A percentile compares a stretch with the other conserved stretches of the same genome.
These are phyloP conservation scores for Aspergillus quadrilineatus DNA, from an alignment of 2,329 filamentous ascomycete genomes.

Conservation along the genomic window DNA sequence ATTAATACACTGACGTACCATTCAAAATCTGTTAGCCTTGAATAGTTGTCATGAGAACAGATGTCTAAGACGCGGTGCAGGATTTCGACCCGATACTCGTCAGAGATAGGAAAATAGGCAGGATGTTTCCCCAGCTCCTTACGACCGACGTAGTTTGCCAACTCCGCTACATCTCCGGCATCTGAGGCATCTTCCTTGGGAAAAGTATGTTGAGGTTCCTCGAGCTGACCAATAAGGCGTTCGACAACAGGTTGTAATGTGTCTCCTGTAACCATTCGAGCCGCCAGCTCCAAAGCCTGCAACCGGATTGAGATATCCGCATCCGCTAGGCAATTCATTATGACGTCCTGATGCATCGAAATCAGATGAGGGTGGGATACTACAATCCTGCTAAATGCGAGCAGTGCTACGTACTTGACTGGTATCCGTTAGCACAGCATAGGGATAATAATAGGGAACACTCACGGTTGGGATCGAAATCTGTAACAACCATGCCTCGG, in stretches of 20 bases:
- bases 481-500: slow-evolving; percentile 87
- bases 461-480: slow-evolving; percentile 90
- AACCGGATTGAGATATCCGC: slow-evolving; percentile 93
- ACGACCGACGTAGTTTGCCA: background rate
- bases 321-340: slow-evolving; percentile 93
- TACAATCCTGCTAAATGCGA: slow-evolving; percentile 95
- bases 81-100: slow-evolving; percentile 81
- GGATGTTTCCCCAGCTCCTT: slow-evolving; percentile 2
- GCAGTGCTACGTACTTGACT: slow-evolving; percentile 96
- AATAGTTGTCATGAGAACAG: slow-evolving; percentile 86
- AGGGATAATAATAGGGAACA: slow-evolving; percentile 19
- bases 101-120: slow-evolving; percentile 55
- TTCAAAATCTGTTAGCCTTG: slow-evolving; percentile 84
- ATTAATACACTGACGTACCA: slow-evolving; percentile 94
- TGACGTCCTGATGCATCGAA: slow-evolving; percentile 90
- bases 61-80: slow-evolving; percentile 81
- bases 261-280: slow-evolving; percentile 88
- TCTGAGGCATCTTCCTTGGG: slow-evolving; percentile 43
- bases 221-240: slow-evolving; percentile 80
- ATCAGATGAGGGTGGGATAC: slow-evolving; percentile 84
- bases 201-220: slow-evolving; percentile 58
- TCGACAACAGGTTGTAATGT: slow-evolving; percentile 83
- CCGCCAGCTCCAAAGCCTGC: slow-evolving; percentile 85
- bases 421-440: slow-evolving; percentile 4
- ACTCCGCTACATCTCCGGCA: slow-evolving; percentile 25